Base-by-base conservation (phyloP, 2,329 filamentous ascomycete genomes). In the Xylaria sp. region DNA sequence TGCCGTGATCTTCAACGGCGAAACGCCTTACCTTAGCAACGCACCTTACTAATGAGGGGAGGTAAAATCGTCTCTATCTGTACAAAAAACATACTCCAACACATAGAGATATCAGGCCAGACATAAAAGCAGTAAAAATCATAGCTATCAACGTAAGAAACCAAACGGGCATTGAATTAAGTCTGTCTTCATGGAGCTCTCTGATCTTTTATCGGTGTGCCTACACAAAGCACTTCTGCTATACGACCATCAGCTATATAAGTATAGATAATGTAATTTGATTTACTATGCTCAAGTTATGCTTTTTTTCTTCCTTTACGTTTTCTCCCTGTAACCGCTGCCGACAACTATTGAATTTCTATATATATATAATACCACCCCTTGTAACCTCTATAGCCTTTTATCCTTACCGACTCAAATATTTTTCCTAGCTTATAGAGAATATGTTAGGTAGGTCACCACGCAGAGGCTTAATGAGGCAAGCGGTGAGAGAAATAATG, bases 61-160 rank as follows among this genome's bases (percentile, higher is more conserved):
- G 58, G 46, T 41, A 55, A 18, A 36, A 62, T 49, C 20, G 36
- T 28, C 28, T 46, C 54, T 43, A 54, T 13, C 12, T 52, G 51
- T 62, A 49, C 56, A 58, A 58, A 28, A 67, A 62, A 46, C 52
- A 61, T 57, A 12, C 20, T n/a, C 55, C 25, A 52, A 54, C 31
- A 18, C 18, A 25, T 43, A 67, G 43, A 57, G 36, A 57, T 51
- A 28, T 18, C 64, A 51, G n/a, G 58, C 41, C 13, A 18, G 54
- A 52, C 43, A 23, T 56, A 33, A 36, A 36, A 28, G 20, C 31
- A 52, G 41, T 20, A 58, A 31, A 46, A n/a, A 31, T 41, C 15
- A 52, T 49, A 15, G 13, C 18, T 54, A 33, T 54, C 28, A 36
- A 52, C 23, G 52, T 54, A 62, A 54, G 49, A 20, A 15, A 51